Percentiles rank a stretch among this genome's conserved stretches.
Conservation (phyloP, 345 rosid genomes). For the Salix koriyanagi region DNA sequence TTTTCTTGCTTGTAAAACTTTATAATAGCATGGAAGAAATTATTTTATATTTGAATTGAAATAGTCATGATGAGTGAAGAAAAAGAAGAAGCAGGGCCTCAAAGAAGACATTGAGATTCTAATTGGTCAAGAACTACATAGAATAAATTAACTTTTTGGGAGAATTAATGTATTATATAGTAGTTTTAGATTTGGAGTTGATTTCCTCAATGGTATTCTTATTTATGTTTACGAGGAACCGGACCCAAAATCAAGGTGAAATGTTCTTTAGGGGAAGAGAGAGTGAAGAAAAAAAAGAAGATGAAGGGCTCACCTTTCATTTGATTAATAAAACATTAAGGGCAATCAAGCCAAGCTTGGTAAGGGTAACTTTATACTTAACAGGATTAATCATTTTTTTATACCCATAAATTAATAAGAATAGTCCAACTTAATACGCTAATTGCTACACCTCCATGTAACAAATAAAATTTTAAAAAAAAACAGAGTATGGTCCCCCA, state of each 20-base stretch:
- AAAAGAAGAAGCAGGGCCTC: neutral
- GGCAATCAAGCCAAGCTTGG: neutral
- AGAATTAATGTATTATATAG: neutral
- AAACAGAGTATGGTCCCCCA: neutral
- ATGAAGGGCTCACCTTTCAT: neutral
- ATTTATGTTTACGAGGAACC: neutral
- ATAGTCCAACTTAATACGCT: neutral
- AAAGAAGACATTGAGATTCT: slow-evolving; percentile 8
- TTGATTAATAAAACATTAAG: neutral
- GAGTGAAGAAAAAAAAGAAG: no score
- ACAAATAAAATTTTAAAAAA: neutral
- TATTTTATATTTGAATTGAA: neutral
- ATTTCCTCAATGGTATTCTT: neutral
- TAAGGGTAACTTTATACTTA: neutral
- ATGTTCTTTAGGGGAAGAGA: neutral
- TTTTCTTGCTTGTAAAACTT: no score
- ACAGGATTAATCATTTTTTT: no score
- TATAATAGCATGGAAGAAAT: no score
- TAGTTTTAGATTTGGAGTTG: neutral
- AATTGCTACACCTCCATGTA: neutral
- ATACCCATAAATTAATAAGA: neutral
- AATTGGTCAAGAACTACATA: slow-evolving; percentile 5
- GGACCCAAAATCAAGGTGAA: neutral
- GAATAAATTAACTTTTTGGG: neutral
- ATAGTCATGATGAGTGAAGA: neutral